These are phyloP conservation scores for Purpureocillium takamizusanense DNA, from an alignment of 2,329 filamentous ascomycete species.

Conservation along the genomic window DNA sequence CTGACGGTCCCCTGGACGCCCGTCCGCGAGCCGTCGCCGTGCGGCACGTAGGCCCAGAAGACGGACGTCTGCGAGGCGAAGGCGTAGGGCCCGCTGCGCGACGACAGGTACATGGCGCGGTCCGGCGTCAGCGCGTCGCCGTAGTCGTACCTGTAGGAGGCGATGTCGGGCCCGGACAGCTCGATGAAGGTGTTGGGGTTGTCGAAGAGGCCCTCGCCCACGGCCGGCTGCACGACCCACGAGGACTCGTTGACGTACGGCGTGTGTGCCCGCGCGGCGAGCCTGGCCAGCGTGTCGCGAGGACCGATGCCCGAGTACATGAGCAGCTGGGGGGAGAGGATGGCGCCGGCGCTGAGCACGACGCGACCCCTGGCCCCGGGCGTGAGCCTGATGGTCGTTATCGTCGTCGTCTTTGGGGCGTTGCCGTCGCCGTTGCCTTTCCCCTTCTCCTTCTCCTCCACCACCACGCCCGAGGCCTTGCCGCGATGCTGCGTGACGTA, in stretches of 20 bases:
- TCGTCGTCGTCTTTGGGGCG: slow-evolving; percentile 19
- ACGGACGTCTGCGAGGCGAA: slow-evolving; percentile 43
- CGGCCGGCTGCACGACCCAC: slow-evolving; percentile 39
- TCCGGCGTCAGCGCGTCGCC: slow-evolving; percentile 30
- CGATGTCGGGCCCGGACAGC: slow-evolving; percentile 28
- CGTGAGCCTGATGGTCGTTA: slow-evolving; percentile 18
- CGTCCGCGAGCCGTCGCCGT: slow-evolving; percentile 28
- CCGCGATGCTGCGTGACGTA: slow-evolving; percentile 30
- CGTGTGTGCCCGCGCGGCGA: slow-evolving; percentile 7
- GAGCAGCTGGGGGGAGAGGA: slow-evolving; percentile 30
- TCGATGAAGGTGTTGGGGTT: slow-evolving; percentile 48
- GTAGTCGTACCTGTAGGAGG: slow-evolving; percentile 40
- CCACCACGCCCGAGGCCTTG: slow-evolving; percentile 31
- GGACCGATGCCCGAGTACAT: slow-evolving; percentile 36
- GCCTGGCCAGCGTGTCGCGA: slow-evolving; percentile 19
- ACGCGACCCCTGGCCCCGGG: slow-evolving; percentile 16
- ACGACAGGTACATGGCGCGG: slow-evolving; percentile 33
- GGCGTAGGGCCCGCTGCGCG: slow-evolving; percentile 40
- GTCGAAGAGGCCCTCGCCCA: slow-evolving; percentile 43
- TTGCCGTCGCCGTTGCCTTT: no score
- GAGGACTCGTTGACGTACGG: slow-evolving; percentile 14
- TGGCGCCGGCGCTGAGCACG: slow-evolving; percentile 29
- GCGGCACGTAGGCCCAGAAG: slow-evolving; percentile 40
- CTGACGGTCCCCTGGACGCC: slow-evolving; percentile 45
- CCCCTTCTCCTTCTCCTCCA: no score